A percentile compares a stretch with the other conserved stretches of the same genome.
Conservation (phyloP, 192 early-diverging fungal species). For the Linnemannia exigua region DNA sequence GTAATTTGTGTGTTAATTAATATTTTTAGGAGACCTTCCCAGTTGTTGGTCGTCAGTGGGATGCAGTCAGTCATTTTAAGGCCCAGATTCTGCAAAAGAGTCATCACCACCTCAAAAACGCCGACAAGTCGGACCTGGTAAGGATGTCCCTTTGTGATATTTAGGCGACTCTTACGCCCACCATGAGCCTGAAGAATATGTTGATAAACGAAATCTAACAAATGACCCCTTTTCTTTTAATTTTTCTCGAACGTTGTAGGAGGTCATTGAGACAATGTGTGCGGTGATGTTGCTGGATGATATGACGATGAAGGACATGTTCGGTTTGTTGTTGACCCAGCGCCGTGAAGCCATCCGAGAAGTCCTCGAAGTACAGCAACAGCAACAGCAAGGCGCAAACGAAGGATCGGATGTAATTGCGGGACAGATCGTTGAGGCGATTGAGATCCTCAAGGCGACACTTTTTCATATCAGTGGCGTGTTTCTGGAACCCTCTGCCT, state of each 20-base stretch:
- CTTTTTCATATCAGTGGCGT: constrained; percentile 55
- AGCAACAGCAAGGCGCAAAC: not conserved
- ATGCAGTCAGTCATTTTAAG: constrained; percentile 82
- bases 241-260: constrained; percentile 15
- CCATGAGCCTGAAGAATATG: not conserved
- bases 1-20: not conserved
- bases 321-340: constrained; percentile 65
- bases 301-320: constrained; percentile 67
- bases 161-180: no score
- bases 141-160: not conserved
- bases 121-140: constrained; percentile 65
- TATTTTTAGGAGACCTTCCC: constrained; percentile 76
- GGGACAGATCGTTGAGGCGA: constrained; percentile 58
- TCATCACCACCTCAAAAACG: constrained; percentile 60
- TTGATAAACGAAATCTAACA: not conserved
- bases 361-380: constrained; percentile 17
- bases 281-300: constrained; percentile 78
- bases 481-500: constrained; percentile 47
- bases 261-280: constrained; percentile 71
- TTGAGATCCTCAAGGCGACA: constrained; percentile 56
- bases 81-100: constrained; percentile 81
- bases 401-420: constrained; percentile 30
- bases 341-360: constrained; percentile 66
- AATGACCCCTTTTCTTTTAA: not conserved
- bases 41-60: constrained; percentile 87